Base-by-base conservation (phyloP, 495 filamentous ascomycete genomes). In the Penicillium turbatum region DNA sequence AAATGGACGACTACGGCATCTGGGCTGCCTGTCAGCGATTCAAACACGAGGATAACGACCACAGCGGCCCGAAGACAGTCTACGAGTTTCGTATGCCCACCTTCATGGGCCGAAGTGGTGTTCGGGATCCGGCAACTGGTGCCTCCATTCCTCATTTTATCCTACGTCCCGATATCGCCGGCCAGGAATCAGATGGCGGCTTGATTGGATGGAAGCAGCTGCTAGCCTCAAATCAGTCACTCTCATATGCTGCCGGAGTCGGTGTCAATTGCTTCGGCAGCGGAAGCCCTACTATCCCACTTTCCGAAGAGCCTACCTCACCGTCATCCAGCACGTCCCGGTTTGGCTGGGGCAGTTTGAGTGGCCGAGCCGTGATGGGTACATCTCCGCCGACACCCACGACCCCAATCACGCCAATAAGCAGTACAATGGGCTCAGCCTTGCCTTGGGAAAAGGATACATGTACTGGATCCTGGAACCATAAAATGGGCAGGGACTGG, bases 381-480 rank as follows among this genome's bases (percentile, higher is more conserved):
- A 63, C 67, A 1, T 66, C 65, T 15, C 71, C 71, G 21, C 55
- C 58, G 12, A 72, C 67, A 4, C 70, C 74, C 8, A 63, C 59
- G 1, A 76, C 72, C 3, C 72, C 74, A 8, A 57, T 61, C 5
- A 72, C 72, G 12, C 67, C 71, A 4, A 64, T 70, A 49, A 73
- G 64, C 41, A 57, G 61, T 29, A 36, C 52, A 27, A 59, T 66
- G 3, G 48, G 56, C n/a, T 52, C 59, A 3, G 59, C 65, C 6
- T 59, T 74, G 9, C 72, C 71, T 2, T 77, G 72, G 75, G 71
- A 72, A 3, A 73, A 69, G 49, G 75, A 78, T 44, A 70, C 64
- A 21, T 78, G 75, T 56, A 78, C 70, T 24, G 75, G 75, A 16
- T 69, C 72, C 24, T 78, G 75, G 75, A 78, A 78, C 43, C 72